A percentile compares a stretch with the other conserved stretches of the same genome.
These are phyloP conservation scores for Exidia glandulosa DNA, from an alignment of 768 basidiomycete species.

Conservation along the genomic window DNA sequence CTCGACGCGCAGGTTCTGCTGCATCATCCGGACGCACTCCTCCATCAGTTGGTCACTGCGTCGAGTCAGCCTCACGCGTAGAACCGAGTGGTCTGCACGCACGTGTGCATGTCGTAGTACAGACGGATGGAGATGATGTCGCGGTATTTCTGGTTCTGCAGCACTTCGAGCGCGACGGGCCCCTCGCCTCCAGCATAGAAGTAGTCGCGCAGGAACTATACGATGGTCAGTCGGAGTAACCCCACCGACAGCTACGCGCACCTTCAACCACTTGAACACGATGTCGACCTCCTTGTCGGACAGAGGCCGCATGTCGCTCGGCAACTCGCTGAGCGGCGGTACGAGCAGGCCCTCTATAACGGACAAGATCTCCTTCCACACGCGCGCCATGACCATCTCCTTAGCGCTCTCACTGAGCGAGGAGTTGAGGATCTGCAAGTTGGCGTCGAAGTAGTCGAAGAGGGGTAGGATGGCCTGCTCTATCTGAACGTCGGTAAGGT, in stretches of 20 bases:
- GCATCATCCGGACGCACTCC: constrained; percentile 93
- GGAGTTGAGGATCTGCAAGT: constrained; percentile 82
- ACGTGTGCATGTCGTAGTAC: constrained; percentile 97
- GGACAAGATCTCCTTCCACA: constrained; percentile 92
- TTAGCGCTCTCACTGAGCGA: constrained; percentile 75
- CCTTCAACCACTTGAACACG: constrained; percentile 98
- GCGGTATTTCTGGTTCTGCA: constrained; percentile 92
- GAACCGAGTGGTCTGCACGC: constrained; percentile 18
- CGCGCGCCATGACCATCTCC: constrained; percentile 81
- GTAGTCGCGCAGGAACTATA: constrained; percentile 84
- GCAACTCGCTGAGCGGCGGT: constrained; percentile 75
- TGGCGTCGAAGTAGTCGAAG: constrained; percentile 94
- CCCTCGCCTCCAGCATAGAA: constrained; percentile 93
- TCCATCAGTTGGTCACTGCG: constrained; percentile 75
- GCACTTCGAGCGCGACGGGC: constrained; percentile 68
- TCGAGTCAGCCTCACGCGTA: constrained; percentile 5
- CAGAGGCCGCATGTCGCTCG: constrained; percentile 85
- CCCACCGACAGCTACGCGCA: constrained; percentile 18
- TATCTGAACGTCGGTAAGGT: constrained; percentile 85
- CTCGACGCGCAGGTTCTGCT: constrained; percentile 64
- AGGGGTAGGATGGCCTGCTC: constrained; percentile 84
- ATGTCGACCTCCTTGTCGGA: constrained; percentile 95
- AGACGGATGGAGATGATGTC: constrained; percentile 82
- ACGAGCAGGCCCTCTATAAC: constrained; percentile 83
- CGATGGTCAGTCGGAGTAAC: constrained; percentile 1